Percentiles rank a stretch among this genome's conserved stretches.
Evolutionary conservation across 1,284 basidiomycete genomes (phyloP).

Genomic region (Ustilago esculenta): DNA sequence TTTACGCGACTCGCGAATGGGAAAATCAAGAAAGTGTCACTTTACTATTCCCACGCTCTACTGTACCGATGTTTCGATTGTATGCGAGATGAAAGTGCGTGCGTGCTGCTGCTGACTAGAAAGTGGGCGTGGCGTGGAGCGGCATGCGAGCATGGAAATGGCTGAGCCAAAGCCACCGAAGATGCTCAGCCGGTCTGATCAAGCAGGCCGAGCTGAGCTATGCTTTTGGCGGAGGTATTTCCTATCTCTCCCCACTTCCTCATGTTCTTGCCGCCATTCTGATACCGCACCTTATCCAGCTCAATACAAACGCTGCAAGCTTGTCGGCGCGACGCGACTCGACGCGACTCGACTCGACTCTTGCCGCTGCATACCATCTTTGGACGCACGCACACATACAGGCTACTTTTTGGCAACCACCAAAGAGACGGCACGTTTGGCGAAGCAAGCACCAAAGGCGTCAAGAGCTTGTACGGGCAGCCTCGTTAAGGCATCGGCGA

Average conservation of each 20-base stretch:
- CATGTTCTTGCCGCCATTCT: background rate
- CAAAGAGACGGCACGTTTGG: background rate
- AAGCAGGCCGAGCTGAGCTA: conserved; percentile 5
- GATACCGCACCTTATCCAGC: background rate
- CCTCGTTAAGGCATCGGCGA: background rate
- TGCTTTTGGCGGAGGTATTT: background rate
- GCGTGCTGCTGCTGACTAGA: conserved; percentile 11
- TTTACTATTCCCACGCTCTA: too few species aligned
- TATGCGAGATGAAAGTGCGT: conserved; percentile 4
- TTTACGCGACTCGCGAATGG: conserved; percentile 33
- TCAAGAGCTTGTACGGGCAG: too few species aligned
- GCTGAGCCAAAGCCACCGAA: conserved; percentile 9
- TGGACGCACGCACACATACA: conserved; percentile 1
- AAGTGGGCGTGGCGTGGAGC: background rate
- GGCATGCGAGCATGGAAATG: background rate
- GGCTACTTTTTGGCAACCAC: too few species aligned
- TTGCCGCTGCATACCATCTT: too few species aligned
- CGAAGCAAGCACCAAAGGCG: background rate
- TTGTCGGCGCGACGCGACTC: background rate
- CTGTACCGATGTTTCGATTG: too few species aligned
- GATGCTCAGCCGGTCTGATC: background rate
- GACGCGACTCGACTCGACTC: too few species aligned
- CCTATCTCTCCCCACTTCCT: background rate
- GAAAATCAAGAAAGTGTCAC: conserved; percentile 25
- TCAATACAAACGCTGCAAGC: background rate